These are phyloP conservation scores for Lophiotrema nucula DNA, from an alignment of 495 filamentous ascomycete genomes.

Conservation along the genomic window DNA sequence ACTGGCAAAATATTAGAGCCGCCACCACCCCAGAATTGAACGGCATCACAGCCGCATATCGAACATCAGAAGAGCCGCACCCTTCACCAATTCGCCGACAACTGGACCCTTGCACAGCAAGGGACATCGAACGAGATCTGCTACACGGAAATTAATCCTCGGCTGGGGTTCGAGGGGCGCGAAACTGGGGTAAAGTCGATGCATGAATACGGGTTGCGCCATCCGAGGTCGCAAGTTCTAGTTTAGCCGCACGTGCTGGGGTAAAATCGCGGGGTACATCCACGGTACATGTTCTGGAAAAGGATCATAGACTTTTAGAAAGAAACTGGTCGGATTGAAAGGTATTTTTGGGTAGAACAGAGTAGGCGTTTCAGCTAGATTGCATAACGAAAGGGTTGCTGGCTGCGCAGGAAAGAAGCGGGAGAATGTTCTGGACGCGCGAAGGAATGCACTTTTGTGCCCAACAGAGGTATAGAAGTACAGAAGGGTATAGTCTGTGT, in stretches of 20 bases:
- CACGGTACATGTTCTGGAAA: conserved; percentile 28
- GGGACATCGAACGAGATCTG: background rate
- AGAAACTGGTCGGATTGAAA: background rate
- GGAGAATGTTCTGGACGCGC: too few species aligned
- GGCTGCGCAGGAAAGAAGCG: background rate
- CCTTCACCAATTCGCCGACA: conserved; percentile 4
- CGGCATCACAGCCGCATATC: conserved; percentile 29
- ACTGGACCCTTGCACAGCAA: background rate
- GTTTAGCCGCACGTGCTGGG: conserved; percentile 22
- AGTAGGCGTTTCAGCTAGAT: background rate
- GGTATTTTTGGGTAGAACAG: background rate
- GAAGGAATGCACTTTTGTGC: too few species aligned
- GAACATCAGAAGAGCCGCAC: conserved; percentile 20
- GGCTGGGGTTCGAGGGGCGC: conserved; percentile 15
- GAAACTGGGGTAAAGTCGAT: conserved; percentile 33
- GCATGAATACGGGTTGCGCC: conserved; percentile 22
- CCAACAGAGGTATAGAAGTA: too few species aligned
- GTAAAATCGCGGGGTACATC: conserved; percentile 10
- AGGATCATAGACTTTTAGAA: background rate
- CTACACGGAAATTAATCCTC: conserved; percentile 15
- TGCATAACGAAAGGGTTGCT: background rate
- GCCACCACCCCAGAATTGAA: background rate
- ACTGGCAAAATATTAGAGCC: conserved; percentile 25
- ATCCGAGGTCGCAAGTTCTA: conserved; percentile 22
- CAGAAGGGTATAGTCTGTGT: too few species aligned